Evolutionary conservation across 148 eudicot species (phyloP).

Genomic region (Limonium bicolor): DNA sequence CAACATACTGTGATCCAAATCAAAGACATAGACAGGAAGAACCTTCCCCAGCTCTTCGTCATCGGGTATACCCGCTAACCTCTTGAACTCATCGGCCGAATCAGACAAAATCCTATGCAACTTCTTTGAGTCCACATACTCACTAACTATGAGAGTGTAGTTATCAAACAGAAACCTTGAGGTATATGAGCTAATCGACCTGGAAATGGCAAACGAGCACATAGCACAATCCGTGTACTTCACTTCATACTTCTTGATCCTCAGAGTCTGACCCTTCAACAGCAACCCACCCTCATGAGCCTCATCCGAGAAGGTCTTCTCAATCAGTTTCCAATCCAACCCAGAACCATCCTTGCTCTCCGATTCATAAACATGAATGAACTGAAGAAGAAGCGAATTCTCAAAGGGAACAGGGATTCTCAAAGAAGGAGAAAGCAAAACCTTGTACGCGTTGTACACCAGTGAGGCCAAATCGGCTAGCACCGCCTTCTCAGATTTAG

Average conservation of each 20-base stretch:
- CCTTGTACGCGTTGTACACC: conserved; percentile 85
- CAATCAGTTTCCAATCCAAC: conserved; percentile 57
- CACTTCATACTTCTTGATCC: conserved; percentile 54
- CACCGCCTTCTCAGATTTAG: conserved; percentile 54
- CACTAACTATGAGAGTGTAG: conserved; percentile 84
- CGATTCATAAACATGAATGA: conserved; percentile 44
- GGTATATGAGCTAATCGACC: conserved; percentile 62
- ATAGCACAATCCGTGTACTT: conserved; percentile 48
- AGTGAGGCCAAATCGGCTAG: conserved; percentile 70
- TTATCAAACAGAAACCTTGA: conserved; percentile 93
- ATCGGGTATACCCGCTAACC: conserved; percentile 52
- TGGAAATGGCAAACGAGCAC: conserved; percentile 67
- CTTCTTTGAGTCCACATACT: conserved; percentile 79
- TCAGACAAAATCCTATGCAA: conserved; percentile 56
- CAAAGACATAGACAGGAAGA: conserved; percentile 76
- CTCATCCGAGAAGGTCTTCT: conserved; percentile 57
- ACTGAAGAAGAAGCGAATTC: conserved; percentile 46
- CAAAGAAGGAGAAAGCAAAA: conserved; percentile 69
- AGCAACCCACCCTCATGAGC: conserved; percentile 45
- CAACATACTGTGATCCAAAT: conserved; percentile 48
- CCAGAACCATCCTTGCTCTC: conserved; percentile 23
- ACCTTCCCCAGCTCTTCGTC: conserved; percentile 71
- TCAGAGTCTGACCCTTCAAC: conserved; percentile 57
- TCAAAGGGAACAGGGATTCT: conserved; percentile 81
- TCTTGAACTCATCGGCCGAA: conserved; percentile 58